Evolutionary conservation across 768 basidiomycete species (phyloP).

Genomic region (Polyporus arcularius): DNA sequence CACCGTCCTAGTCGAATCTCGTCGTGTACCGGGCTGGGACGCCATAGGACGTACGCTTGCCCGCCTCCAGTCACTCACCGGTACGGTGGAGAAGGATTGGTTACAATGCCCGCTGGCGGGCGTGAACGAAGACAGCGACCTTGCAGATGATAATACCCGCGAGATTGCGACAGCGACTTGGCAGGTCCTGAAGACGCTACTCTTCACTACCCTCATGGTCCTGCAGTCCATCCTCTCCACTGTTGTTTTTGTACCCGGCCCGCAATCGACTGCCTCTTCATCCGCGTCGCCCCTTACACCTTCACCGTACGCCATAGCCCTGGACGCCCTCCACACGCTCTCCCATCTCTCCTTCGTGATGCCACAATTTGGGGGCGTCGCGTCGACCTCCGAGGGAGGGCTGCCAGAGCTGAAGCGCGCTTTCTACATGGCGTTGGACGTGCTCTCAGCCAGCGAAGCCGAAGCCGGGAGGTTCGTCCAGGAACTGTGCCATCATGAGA

Average conservation of each 20-base stretch:
- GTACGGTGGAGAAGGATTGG: conserved; percentile 31
- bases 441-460: conserved; percentile 48
- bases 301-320: conserved; percentile 51
- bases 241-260: conserved; percentile 49
- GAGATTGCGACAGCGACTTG: conserved; percentile 55
- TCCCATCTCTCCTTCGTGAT: conserved; percentile 76
- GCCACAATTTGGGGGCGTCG: conserved; percentile 76
- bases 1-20: conserved; percentile 27
- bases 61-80: conserved; percentile 24
- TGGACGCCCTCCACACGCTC: conserved; percentile 55
- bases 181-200: conserved; percentile 68
- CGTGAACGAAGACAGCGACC: conserved; percentile 28
- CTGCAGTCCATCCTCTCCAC: conserved; percentile 60
- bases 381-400: conserved; percentile 50
- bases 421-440: conserved; percentile 77
- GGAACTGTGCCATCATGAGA: conserved; percentile 30
- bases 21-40: conserved; percentile 27
- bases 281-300: not conserved
- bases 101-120: conserved; percentile 26
- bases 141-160: conserved; percentile 46
- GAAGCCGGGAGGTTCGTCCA: conserved; percentile 42
- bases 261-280: conserved; percentile 19
- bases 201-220: conserved; percentile 76
- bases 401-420: conserved; percentile 74
- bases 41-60: conserved; percentile 22